These are phyloP conservation scores for Stagonosporopsis chrysanthemi DNA, from an alignment of 2,329 filamentous ascomycete genomes.

Conservation along the genomic window DNA sequence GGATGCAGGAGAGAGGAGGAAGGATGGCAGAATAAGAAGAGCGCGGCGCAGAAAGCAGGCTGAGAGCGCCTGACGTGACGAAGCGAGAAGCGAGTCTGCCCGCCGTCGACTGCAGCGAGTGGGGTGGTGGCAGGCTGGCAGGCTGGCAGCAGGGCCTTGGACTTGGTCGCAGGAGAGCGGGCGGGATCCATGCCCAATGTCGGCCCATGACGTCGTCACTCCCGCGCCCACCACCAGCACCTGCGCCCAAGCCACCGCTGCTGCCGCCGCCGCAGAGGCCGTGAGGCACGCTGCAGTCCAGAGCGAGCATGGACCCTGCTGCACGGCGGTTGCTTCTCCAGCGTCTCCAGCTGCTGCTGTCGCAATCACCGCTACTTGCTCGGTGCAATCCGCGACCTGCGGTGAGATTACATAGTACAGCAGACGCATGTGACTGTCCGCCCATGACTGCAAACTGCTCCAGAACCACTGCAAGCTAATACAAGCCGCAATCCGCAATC, in stretches of 20 bases:
- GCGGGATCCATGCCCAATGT: constrained; percentile 1
- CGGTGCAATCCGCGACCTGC: constrained; percentile 10
- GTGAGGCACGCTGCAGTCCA: no score
- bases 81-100: neutral
- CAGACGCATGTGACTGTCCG: constrained; percentile 9
- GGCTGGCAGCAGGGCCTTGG: neutral
- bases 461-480: constrained; percentile 2
- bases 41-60: constrained; percentile 7
- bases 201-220: constrained; percentile 5
- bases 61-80: constrained; percentile 36
- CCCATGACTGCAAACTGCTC: no score
- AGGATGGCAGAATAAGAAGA: constrained; percentile 4
- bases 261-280: neutral
- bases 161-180: neutral
- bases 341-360: no score
- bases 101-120: neutral
- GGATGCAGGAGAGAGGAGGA: constrained; percentile 12
- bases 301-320: no score
- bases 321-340: no score
- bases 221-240: neutral
- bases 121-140: neutral
- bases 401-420: neutral
- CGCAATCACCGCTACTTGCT: no score
- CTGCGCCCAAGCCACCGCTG: constrained; percentile 5
- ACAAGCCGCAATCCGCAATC: neutral